Evolutionary conservation across 176 grass and related monocot genomes (phyloP).

Genomic region (Miscanthus lutarioriparius): DNA sequence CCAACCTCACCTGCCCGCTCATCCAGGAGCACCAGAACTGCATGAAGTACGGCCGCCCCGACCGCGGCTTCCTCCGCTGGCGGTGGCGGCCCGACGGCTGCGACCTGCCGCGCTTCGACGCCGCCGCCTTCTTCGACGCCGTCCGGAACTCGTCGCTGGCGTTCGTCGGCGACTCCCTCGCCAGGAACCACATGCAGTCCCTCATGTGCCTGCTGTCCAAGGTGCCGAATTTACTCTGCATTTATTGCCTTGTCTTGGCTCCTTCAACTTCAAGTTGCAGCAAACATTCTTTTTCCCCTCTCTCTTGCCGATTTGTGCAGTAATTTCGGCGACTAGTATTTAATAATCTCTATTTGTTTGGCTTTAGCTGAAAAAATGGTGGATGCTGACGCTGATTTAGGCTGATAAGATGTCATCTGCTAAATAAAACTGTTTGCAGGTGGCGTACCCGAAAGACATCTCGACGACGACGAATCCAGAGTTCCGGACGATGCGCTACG

Average conservation of each 20-base stretch:
- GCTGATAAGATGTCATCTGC: too few relatives aligned
- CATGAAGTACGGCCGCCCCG: constrained; percentile 69
- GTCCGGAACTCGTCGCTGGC: constrained; percentile 51
- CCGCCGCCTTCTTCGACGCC: constrained; percentile 44
- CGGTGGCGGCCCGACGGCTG: constrained; percentile 54
- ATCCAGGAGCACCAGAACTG: constrained; percentile 94
- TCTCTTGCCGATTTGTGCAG: too few relatives aligned
- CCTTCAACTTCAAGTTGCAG: background rate
- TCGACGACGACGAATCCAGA: background rate
- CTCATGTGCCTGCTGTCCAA: constrained; percentile 71
- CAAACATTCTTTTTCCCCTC: too few relatives aligned
- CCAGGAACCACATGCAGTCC: constrained; percentile 86
- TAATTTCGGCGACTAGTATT: too few relatives aligned
- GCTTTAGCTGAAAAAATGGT: too few relatives aligned
- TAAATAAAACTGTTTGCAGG: background rate
- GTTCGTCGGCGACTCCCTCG: constrained; percentile 77
- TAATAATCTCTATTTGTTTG: too few relatives aligned
- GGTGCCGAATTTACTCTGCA: background rate
- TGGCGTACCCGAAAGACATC: constrained; percentile 37
- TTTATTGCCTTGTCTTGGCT: background rate
- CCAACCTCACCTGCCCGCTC: constrained; percentile 45
- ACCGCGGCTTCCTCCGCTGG: constrained; percentile 59
- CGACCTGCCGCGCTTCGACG: constrained; percentile 64
- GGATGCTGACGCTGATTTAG: too few relatives aligned
- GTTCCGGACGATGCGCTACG: constrained; percentile 27